Evolutionary conservation across 1,284 basidiomycete genomes (phyloP), one percentile per base, ranked within the genome.

Genomic region (Phellopilus nigrolimitatus): DNA sequence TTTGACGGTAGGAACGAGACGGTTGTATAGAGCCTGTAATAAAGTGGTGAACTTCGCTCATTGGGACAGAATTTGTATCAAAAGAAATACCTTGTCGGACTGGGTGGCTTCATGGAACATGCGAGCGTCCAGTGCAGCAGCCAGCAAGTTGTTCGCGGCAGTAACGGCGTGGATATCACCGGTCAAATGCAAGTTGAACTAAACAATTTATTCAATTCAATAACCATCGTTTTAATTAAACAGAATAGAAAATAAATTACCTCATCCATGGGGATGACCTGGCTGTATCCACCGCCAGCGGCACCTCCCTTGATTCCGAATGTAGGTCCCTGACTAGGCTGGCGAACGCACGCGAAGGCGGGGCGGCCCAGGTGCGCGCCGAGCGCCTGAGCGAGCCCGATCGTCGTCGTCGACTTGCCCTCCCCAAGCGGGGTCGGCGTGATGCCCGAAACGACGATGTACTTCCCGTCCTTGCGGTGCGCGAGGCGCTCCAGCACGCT

Each of bases 271-370:
- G 95, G 95, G 70, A 98, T 98, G 62, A 99, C 91, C 68, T 99
- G 95, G 66, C 92, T 94, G 75, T 99, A 99, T 53, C 95, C 95
- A 60, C 95, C 95, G 49, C 97, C 95, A 48, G 95, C 95, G 28
- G 95, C 97, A 63, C 97, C 97, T 62, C 95, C 95, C 73, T 99
- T 99, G 77, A 99, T 97, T 65, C 97, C 95, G 65, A 99, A 99
- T 0, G 95, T 99, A 25, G 95, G 95, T 13, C 97, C 95, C 69
- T 99, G 95, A 68, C 92, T 95, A 1, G 95, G 95, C 67, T 99
- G 97, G 55, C 95, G 88, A n/a, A 99, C 95, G 69, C 94, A 97
- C 47, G 97, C 97, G 69, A 98, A 99, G 8, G 93, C 81, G 13
- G 91, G 86, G 58, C 95, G 92, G 56, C 86, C 84, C 31, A 99